Evolutionary conservation across 176 grass and related monocot genomes (phyloP).

Genomic region (Juncus inflexus): DNA sequence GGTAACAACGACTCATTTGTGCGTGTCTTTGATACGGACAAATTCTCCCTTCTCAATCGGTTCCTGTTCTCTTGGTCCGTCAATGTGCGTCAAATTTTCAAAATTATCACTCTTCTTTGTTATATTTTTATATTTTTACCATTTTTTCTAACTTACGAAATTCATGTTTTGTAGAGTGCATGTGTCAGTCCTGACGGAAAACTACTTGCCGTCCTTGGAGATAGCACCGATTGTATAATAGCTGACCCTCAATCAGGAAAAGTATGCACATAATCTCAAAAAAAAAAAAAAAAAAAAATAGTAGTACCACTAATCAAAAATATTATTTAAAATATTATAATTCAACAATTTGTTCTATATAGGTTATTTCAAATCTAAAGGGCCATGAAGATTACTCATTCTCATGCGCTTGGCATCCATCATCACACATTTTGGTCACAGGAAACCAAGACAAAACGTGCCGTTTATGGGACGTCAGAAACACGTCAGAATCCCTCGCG

Average conservation of each 20-base stretch:
- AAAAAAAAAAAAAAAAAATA: background rate
- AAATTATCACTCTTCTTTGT: background rate
- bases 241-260: slow-evolving; percentile 62
- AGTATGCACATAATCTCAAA: slow-evolving; percentile 25
- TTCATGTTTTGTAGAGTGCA: slow-evolving; percentile 33
- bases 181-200: slow-evolving; percentile 58
- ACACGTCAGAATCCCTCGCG: slow-evolving; percentile 40
- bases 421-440: slow-evolving; percentile 41
- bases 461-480: slow-evolving; percentile 65
- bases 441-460: slow-evolving; percentile 80
- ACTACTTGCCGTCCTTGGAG: slow-evolving; percentile 62
- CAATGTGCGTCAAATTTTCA: slow-evolving; percentile 47
- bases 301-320: background rate
- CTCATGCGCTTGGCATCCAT: slow-evolving; percentile 74
- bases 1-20: slow-evolving; percentile 54
- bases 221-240: slow-evolving; percentile 50
- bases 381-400: slow-evolving; percentile 84
- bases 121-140: slow-evolving; percentile 5
- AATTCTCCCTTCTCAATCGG: slow-evolving; percentile 26
- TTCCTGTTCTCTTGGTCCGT: slow-evolving; percentile 55
- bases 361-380: slow-evolving; percentile 46
- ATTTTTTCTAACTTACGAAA: background rate
- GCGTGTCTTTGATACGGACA: slow-evolving; percentile 43
- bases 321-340: background rate
- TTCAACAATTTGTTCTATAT: background rate